Percentiles rank a stretch among this genome's conserved stretches.
These are phyloP conservation scores for Erigeron philadelphicus DNA, from an alignment of 140 eudicot species.

Conservation along the genomic window DNA sequence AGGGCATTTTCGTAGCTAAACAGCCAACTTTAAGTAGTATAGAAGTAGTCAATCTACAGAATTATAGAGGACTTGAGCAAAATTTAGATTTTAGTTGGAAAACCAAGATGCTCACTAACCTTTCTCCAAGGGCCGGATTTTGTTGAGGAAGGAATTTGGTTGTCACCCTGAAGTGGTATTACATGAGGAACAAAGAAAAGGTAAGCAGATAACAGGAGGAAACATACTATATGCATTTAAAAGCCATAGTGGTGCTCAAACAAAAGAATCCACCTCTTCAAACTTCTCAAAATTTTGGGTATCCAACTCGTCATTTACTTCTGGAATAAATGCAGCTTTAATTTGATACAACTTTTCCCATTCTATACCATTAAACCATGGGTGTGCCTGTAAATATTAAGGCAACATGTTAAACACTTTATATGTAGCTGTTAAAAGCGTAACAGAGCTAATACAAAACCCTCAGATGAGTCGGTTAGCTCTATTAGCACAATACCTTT, in stretches of 20 bases:
- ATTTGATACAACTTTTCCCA: conserved; percentile 82
- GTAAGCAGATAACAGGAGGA: neutral
- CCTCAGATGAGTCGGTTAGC: neutral
- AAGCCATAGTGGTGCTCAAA: neutral
- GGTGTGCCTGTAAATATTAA: conserved; percentile 64
- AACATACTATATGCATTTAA: neutral
- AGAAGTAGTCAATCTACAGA: conserved; percentile 10
- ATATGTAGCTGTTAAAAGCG: conserved; percentile 3
- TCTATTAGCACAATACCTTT: conserved; percentile 49
- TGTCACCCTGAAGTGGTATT: conserved; percentile 55
- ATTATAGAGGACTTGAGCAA: neutral
- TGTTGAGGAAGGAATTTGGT: conserved; percentile 58
- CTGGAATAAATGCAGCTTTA: conserved; percentile 94
- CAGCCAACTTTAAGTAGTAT: neutral
- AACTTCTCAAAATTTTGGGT: conserved; percentile 97
- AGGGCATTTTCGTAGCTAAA: neutral
- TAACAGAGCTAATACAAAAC: neutral
- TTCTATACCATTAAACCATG: conserved; percentile 80
- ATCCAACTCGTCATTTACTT: conserved; percentile 94
- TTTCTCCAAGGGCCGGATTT: conserved; percentile 98
- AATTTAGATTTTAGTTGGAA: conserved; percentile 1
- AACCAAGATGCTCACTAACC: conserved; percentile 47
- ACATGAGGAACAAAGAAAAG: conserved; percentile 18
- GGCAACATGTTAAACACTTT: neutral
- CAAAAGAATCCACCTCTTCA: conserved; percentile 62